phyloP scores from a whole-genome alignment of 805 yeast species.

The Lachancea fermentati region DNA sequence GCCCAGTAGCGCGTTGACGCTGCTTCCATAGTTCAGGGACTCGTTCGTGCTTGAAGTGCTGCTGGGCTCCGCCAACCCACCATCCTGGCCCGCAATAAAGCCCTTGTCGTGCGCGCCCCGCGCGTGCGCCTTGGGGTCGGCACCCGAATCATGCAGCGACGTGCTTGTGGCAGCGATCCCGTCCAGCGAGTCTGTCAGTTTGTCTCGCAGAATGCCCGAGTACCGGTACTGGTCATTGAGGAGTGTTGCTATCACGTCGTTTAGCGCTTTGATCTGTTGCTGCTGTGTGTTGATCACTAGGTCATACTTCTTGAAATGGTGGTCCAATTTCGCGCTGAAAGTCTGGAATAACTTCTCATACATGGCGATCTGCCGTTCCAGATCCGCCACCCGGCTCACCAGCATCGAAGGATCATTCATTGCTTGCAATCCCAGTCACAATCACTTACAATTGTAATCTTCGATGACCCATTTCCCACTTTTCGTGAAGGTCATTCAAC shows the following conservation, averaged over 20 bases:
- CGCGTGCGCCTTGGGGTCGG: not conserved
- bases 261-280: conserved; percentile 28
- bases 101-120: not conserved
- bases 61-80: not conserved
- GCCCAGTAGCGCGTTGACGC: not conserved
- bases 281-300: conserved; percentile 27
- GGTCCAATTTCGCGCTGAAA: conserved; percentile 27
- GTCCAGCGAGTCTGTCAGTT: conserved; percentile 19
- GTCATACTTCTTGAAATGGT: conserved; percentile 31
- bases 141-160: not conserved
- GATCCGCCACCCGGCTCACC: conserved; percentile 21
- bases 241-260: conserved; percentile 21
- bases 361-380: conserved; percentile 27
- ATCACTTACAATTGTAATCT: not conserved
- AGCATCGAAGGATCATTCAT: conserved; percentile 10
- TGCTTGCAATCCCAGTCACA: not conserved
- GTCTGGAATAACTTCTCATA: conserved; percentile 30
- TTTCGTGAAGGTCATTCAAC: not conserved
- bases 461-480: not conserved
- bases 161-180: conserved; percentile 21
- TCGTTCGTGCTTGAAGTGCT: not conserved
- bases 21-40: not conserved
- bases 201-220: conserved; percentile 26
- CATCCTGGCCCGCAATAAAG: not conserved
- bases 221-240: conserved; percentile 28